Conservation (phyloP, 495 filamentous ascomycete species). For the Podospora sp. region DNA sequence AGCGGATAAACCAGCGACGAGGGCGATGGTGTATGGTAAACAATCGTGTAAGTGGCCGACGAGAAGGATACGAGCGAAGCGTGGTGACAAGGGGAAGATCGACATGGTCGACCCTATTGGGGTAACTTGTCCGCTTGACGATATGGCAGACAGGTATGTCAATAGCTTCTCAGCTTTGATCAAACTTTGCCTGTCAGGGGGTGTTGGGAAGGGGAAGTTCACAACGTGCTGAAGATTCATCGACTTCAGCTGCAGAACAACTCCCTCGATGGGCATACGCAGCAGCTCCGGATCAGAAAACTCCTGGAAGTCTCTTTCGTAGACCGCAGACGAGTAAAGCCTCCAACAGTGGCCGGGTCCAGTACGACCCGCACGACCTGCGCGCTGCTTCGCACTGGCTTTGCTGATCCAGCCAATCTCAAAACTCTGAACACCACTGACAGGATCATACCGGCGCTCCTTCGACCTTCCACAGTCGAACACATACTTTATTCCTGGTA, state of each 20-base stretch:
- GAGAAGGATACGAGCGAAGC: constrained; percentile 87
- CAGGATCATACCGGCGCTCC: constrained; percentile 80
- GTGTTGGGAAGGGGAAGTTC: constrained; percentile 97
- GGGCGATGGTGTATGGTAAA: constrained; percentile 81
- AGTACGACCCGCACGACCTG: constrained; percentile 93
- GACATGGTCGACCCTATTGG: constrained; percentile 77
- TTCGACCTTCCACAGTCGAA: constrained; percentile 92
- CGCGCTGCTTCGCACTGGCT: constrained; percentile 88
- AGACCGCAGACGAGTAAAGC: constrained; percentile 91
- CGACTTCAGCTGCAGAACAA: constrained; percentile 92
- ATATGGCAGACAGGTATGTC: constrained; percentile 69
- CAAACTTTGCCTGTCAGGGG: constrained; percentile 78
- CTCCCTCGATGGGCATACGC: constrained; percentile 86
- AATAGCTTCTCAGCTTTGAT: constrained; percentile 85
- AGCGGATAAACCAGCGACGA: constrained; percentile 86
- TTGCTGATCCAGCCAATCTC: constrained; percentile 97
- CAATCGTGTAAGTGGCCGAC: constrained; percentile 84
- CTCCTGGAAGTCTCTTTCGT: constrained; percentile 85
- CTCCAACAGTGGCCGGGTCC: constrained; percentile 95
- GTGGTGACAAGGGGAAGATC: constrained; percentile 83
- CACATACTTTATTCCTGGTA: constrained; percentile 93
- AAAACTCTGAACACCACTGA: constrained; percentile 92
- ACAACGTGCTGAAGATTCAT: constrained; percentile 90
- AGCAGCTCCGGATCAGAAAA: constrained; percentile 88
- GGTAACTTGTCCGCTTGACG: constrained; percentile 71